Evolutionary conservation across 768 basidiomycete genomes (phyloP).

Genomic region (Termitomyces titanicus): DNA sequence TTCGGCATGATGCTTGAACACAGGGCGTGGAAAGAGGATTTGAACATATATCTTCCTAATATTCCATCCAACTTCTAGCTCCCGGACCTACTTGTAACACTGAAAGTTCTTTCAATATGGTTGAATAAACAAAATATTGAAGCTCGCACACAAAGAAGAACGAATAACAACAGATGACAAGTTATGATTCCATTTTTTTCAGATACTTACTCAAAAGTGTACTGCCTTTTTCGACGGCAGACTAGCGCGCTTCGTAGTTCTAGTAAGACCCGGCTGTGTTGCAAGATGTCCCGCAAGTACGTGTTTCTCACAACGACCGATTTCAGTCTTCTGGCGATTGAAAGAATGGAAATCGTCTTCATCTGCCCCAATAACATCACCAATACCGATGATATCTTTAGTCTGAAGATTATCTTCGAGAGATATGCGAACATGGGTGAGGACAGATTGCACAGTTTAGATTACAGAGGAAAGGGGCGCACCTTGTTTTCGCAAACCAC

Average conservation of each 20-base stretch:
- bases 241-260: constrained; percentile 24
- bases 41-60: no score
- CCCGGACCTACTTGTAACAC: no score
- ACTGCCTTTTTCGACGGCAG: constrained; percentile 44
- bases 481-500: constrained; percentile 62
- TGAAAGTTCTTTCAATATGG: no score
- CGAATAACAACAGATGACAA: background rate
- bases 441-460: background rate
- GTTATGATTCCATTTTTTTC: background rate
- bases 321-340: constrained; percentile 57
- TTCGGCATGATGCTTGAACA: background rate
- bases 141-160: background rate
- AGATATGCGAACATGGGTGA: background rate
- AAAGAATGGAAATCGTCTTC: constrained; percentile 93
- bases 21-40: no score
- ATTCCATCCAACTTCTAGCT: no score
- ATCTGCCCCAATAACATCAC: constrained; percentile 71
- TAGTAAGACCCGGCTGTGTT: constrained; percentile 39
- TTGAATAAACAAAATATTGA: no score
- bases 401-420: constrained; percentile 34
- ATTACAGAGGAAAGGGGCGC: constrained; percentile 5
- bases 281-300: constrained; percentile 37
- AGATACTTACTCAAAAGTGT: constrained; percentile 30
- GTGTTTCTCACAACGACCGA: constrained; percentile 58
- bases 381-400: constrained; percentile 38